Conservation (phyloP, 2,329 filamentous ascomycete species). For the Aspergillus fumigatiaffinis region DNA sequence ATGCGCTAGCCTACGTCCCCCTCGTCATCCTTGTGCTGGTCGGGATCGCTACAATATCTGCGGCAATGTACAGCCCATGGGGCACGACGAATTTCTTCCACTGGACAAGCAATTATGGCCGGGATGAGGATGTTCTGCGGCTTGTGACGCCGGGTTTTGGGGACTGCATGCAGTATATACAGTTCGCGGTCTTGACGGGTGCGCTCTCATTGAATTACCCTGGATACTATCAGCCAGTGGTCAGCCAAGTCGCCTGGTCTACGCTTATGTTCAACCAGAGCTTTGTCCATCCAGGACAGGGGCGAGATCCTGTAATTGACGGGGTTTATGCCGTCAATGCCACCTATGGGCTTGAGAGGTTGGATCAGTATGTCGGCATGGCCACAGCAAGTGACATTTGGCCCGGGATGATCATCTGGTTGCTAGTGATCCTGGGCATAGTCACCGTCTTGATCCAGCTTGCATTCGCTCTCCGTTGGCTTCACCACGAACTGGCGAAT, state of each 20-base stretch:
- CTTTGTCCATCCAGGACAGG: slow-evolving; percentile 66
- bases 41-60: slow-evolving; percentile 75
- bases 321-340: slow-evolving; percentile 81
- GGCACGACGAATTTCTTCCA: slow-evolving; percentile 84
- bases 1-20: slow-evolving; percentile 70
- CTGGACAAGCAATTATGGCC: slow-evolving; percentile 97
- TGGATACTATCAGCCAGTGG: slow-evolving; percentile 87
- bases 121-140: slow-evolving; percentile 85
- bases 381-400: slow-evolving; percentile 73
- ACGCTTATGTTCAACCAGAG: slow-evolving; percentile 89
- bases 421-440: slow-evolving; percentile 69
- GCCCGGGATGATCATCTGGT: slow-evolving; percentile 90
- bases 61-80: slow-evolving; percentile 89
- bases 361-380: slow-evolving; percentile 82
- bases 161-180: slow-evolving; percentile 94
- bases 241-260: slow-evolving; percentile 86
- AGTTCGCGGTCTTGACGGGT: slow-evolving; percentile 87
- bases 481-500: slow-evolving; percentile 66
- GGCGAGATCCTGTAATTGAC: slow-evolving; percentile 67
- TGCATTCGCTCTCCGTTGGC: slow-evolving; percentile 73
- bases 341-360: slow-evolving; percentile 71
- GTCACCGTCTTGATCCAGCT: slow-evolving; percentile 69
- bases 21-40: slow-evolving; percentile 74
- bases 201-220: slow-evolving; percentile 83
- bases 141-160: slow-evolving; percentile 94